Percentiles rank a stretch among this genome's conserved stretches.
Evolutionary conservation across 2,329 filamentous ascomycete genomes (phyloP).

Genomic region (Coniella vitis): DNA sequence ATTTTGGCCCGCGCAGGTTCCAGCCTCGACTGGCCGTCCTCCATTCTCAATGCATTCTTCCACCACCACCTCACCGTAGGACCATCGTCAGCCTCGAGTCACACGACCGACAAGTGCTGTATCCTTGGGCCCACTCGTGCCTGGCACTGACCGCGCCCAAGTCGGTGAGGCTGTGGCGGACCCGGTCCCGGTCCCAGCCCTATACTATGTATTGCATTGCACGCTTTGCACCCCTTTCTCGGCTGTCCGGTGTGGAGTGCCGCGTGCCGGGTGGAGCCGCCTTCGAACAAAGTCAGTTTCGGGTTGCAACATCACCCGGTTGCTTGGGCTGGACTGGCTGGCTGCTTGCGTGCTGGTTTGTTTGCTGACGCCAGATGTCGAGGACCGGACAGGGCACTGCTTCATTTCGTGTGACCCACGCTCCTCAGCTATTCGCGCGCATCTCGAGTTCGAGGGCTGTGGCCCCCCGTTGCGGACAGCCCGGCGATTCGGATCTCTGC

Average conservation of each 20-base stretch:
- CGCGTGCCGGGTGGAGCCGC: neutral
- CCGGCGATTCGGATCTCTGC: too few relatives aligned
- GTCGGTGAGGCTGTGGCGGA: slow-evolving; percentile 7
- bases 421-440: neutral
- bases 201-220: neutral
- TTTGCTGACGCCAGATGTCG: neutral
- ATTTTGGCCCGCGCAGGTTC: too few relatives aligned
- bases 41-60: neutral
- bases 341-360: neutral
- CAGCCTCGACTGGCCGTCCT: neutral
- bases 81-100: slow-evolving; percentile 3
- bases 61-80: neutral
- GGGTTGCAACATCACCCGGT: neutral
- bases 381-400: neutral
- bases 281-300: neutral
- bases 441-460: too few relatives aligned
- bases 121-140: slow-evolving; percentile 1
- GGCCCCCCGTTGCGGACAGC: too few relatives aligned
- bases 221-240: too few relatives aligned
- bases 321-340: neutral
- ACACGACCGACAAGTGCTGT: slow-evolving; percentile 6
- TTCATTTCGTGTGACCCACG: neutral
- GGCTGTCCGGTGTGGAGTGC: neutral
- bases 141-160: slow-evolving; percentile 4
- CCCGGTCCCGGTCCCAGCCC: neutral